phyloP scores from a whole-genome alignment of 1,284 basidiomycete genomes.

The Calocybe gambosa region DNA sequence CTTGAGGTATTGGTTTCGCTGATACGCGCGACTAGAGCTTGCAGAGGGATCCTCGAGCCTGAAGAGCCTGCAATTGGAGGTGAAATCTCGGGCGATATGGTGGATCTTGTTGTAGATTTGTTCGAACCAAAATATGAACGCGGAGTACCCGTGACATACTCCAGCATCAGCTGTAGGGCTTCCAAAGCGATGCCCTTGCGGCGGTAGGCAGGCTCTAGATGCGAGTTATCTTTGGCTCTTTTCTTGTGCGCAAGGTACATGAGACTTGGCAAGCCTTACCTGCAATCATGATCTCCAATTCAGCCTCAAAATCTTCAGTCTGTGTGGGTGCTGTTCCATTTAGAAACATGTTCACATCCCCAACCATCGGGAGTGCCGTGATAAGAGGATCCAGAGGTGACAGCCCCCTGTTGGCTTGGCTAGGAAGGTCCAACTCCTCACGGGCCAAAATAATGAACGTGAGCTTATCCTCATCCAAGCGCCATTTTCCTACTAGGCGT shows the following conservation, averaged over 20 bases:
- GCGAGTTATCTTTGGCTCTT: background rate
- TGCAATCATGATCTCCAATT: conserved; percentile 79
- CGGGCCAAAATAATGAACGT: conserved; percentile 84
- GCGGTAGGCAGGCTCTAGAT: conserved; percentile 33
- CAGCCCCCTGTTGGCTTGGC: conserved; percentile 6
- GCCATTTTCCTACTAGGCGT: conserved; percentile 67
- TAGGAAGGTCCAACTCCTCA: background rate
- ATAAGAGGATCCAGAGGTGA: conserved; percentile 31
- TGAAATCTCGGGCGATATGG: background rate
- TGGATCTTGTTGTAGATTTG: background rate
- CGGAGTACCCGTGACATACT: conserved; percentile 47
- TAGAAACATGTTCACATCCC: conserved; percentile 91
- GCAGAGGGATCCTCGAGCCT: conserved; percentile 26
- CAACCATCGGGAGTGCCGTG: conserved; percentile 66
- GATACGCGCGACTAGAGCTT: conserved; percentile 48
- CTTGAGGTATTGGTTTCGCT: conserved; percentile 49
- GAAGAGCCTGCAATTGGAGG: background rate
- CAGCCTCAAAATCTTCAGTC: conserved; percentile 42
- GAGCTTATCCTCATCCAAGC: conserved; percentile 83
- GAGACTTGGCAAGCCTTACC: conserved; percentile 14
- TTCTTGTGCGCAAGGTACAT: background rate
- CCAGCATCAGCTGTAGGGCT: conserved; percentile 60
- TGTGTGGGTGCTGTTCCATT: conserved; percentile 36
- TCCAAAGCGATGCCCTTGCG: conserved; percentile 64
- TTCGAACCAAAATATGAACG: conserved; percentile 16